Evolutionary conservation across 129 eudicot genomes (phyloP), one percentile per base, ranked within the genome.

Genomic region (Chrysanthemum lavandulifolium): DNA sequence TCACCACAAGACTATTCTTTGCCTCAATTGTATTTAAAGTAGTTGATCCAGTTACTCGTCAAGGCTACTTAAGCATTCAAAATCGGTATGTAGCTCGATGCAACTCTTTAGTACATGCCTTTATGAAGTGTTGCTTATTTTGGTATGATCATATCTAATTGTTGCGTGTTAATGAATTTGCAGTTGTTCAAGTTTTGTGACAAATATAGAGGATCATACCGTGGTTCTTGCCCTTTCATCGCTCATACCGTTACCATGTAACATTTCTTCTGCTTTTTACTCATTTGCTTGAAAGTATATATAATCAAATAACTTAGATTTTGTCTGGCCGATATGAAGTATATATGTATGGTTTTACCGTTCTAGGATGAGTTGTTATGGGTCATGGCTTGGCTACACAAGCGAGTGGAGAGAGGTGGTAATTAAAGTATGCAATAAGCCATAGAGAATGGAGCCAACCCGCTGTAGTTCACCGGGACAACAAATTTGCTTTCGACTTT

Each of bases 211-310:
- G 91, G 94, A 83, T 80, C 94, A 47, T 90, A 87, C 56, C 83
- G 82, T 77, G 87, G 70, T 4, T 87, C 97, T 52, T 90, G 97
- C 81, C 97, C 91, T n/a, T 90, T 90, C 81, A 90, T 69, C 87
- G 97, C 87, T 90, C 97, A 70, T 87, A 82, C 85, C 81, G 97
- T 45, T 90, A 85, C 72, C 84, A 90, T 84, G 94, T 87, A 84
- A 80, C 5, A n/a, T 10, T 13, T 7, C 13, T 23, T 4, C 55
- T 33, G 43, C 0, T 33, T 27, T 33, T 33, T 2, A 33, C 47
- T 2, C 21, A 8, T 58, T 21, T 29, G 3, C 19, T 73, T 11
- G 15, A 12, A 19, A 14, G 13, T 31, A 3, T 4, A 18, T 5
- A 27, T 55, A 40, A 11, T 27, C 31, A 0, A 27, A n/a, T n/a